Percentiles rank a stretch among this genome's conserved stretches.
Conservation (phyloP, 179 eudicot species). For the Actinidia arguta region DNA sequence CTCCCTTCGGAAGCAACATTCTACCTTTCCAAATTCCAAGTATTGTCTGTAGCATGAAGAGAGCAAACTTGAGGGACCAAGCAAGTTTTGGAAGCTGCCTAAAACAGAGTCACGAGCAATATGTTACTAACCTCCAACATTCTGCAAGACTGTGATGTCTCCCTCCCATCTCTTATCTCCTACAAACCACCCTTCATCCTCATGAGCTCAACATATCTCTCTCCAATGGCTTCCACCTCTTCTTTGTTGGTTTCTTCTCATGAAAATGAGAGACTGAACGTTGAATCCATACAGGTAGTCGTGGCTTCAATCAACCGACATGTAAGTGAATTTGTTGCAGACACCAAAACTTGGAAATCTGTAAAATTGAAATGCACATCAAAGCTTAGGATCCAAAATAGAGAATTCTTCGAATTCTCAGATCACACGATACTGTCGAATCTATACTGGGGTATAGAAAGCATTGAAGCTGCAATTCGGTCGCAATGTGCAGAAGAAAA, state of each 20-base stretch:
- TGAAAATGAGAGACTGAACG: constrained; percentile 32
- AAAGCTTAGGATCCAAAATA: constrained; percentile 34
- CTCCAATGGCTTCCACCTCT: constrained; percentile 39
- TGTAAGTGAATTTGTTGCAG: constrained; percentile 28
- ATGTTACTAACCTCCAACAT: constrained; percentile 14
- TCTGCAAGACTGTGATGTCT: constrained; percentile 9
- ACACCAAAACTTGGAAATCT: constrained; percentile 29
- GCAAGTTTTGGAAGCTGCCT: constrained; percentile 19
- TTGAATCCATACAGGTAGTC: constrained; percentile 30
- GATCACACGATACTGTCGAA: constrained; percentile 57
- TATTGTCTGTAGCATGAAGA: constrained; percentile 29
- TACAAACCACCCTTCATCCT: constrained; percentile 4
- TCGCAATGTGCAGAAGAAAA: constrained; percentile 28
- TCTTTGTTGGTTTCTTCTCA: constrained; percentile 10
- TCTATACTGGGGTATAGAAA: constrained; percentile 56
- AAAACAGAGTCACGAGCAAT: constrained; percentile 31
- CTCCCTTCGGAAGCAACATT: constrained; percentile 18
- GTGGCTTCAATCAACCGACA: constrained; percentile 39
- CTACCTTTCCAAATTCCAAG: neutral
- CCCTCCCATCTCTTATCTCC: constrained; percentile 14
- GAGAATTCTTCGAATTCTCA: constrained; percentile 48
- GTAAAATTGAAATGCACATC: constrained; percentile 44
- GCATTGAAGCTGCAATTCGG: constrained; percentile 34
- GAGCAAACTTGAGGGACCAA: constrained; percentile 25
- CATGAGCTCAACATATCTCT: constrained; percentile 20